A percentile compares a stretch with the other conserved stretches of the same genome.
These are phyloP conservation scores for Leccinum obscurum DNA, from an alignment of 768 basidiomycete genomes.

Conservation along the genomic window DNA sequence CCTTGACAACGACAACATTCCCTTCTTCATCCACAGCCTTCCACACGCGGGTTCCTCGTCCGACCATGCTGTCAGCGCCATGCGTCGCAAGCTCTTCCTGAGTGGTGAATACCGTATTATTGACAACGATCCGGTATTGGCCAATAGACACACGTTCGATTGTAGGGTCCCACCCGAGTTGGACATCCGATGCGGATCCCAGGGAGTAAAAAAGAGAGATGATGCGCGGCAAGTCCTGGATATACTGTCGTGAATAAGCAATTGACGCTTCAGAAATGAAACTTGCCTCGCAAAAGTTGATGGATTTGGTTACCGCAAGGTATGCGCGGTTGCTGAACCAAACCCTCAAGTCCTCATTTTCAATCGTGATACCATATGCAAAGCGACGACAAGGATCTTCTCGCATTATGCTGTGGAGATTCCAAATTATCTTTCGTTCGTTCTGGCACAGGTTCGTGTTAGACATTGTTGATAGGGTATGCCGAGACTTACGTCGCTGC, in stretches of 20 bases:
- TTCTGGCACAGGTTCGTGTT: not conserved
- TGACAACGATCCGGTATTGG: not conserved
- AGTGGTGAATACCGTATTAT: not conserved
- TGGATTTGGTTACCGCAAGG: not conserved
- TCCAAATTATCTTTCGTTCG: not conserved
- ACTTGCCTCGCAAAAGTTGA: not conserved
- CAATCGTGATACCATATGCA: too few relatives aligned
- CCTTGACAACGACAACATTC: not conserved
- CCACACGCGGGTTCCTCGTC: not conserved
- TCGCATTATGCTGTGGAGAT: not conserved
- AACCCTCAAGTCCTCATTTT: not conserved
- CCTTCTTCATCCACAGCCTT: not conserved
- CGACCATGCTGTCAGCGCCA: not conserved
- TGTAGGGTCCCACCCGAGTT: not conserved
- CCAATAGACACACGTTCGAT: not conserved
- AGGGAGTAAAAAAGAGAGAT: not conserved
- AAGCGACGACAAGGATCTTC: not conserved
- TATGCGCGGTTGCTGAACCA: not conserved
- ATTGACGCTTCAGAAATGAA: not conserved
- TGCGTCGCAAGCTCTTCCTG: not conserved
- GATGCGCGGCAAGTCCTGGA: not conserved
- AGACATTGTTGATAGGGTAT: too few relatives aligned
- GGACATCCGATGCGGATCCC: not conserved
- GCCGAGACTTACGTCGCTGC: not conserved
- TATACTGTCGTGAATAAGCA: not conserved